Conservation (phyloP, 2,329 filamentous ascomycete genomes). For the Beauveria pseudobassiana region DNA sequence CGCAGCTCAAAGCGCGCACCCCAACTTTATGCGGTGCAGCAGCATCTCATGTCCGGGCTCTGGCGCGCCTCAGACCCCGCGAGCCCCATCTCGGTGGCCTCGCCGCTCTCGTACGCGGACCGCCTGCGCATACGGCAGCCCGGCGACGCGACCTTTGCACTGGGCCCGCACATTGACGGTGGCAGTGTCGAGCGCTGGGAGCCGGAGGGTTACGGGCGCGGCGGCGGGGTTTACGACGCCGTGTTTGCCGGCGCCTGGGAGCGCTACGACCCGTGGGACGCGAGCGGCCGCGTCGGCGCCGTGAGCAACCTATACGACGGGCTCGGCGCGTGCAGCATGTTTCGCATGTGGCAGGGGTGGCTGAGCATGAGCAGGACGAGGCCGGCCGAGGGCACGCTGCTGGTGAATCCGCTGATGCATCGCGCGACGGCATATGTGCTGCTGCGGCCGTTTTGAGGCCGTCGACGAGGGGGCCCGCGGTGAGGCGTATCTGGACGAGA, state of each 20-base stretch:
- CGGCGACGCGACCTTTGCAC: slow-evolving; percentile 61
- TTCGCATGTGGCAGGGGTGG: slow-evolving; percentile 90
- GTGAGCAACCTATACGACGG: slow-evolving; percentile 73
- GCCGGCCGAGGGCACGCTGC: slow-evolving; percentile 69
- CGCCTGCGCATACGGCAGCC: slow-evolving; percentile 64
- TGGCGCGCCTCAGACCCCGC: slow-evolving; percentile 49
- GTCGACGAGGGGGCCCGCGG: slow-evolving; percentile 11
- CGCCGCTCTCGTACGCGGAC: slow-evolving; percentile 63
- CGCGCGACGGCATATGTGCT: slow-evolving; percentile 74
- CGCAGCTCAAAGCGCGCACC: slow-evolving; percentile 61
- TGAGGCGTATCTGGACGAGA: slow-evolving; percentile 36
- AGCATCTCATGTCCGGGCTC: slow-evolving; percentile 50
- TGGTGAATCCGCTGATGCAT: slow-evolving; percentile 71
- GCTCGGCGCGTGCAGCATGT: slow-evolving; percentile 73
- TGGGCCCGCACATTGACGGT: slow-evolving; percentile 67
- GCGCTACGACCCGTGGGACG: slow-evolving; percentile 75
- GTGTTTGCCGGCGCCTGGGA: slow-evolving; percentile 75
- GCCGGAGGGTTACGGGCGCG: slow-evolving; percentile 55
- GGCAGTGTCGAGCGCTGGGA: slow-evolving; percentile 74
- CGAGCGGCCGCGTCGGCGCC: slow-evolving; percentile 57
- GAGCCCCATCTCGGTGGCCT: slow-evolving; percentile 39
- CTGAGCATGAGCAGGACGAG: slow-evolving; percentile 67
- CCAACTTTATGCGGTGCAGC: slow-evolving; percentile 56
- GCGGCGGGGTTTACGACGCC: slow-evolving; percentile 58
- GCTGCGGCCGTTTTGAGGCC: slow-evolving; percentile 69